Evolutionary conservation across 306 rosid genomes (phyloP).

Genomic region (Abrus precatorius): DNA sequence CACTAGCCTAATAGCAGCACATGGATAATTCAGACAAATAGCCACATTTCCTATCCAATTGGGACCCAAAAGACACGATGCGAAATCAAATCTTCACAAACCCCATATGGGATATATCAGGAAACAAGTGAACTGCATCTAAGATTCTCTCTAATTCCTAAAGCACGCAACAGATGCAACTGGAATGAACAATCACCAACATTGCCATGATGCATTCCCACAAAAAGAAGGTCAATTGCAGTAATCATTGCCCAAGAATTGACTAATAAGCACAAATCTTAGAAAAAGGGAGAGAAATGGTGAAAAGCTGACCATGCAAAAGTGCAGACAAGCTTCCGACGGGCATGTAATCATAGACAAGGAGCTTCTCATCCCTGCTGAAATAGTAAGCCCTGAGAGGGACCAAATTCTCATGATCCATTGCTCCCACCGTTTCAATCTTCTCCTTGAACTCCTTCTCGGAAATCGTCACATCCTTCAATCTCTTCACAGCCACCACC

Average conservation of each 20-base stretch:
- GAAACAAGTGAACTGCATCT: slow-evolving; percentile 35
- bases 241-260: slow-evolving; percentile 11
- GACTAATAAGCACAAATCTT: slow-evolving; percentile 4
- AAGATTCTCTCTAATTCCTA: slow-evolving; percentile 2
- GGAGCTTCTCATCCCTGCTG: slow-evolving; percentile 75
- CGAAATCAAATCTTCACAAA: slow-evolving; percentile 13
- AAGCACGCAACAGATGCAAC: slow-evolving; percentile 35
- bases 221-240: slow-evolving; percentile 32
- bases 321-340: slow-evolving; percentile 82
- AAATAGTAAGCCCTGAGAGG: slow-evolving; percentile 77
- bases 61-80: slow-evolving; percentile 17
- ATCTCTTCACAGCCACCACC: slow-evolving; percentile 70
- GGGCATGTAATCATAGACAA: slow-evolving; percentile 74
- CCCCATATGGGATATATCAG: slow-evolving; percentile 19
- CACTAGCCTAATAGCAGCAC: slow-evolving; percentile 22
- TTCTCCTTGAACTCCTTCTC: slow-evolving; percentile 74
- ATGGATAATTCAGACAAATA: slow-evolving; percentile 23
- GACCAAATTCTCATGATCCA: slow-evolving; percentile 73
- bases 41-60: slow-evolving; percentile 6
- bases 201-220: slow-evolving; percentile 25
- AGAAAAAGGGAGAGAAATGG: neutral
- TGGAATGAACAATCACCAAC: slow-evolving; percentile 5
- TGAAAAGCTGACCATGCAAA: slow-evolving; percentile 64
- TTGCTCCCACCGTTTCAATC: slow-evolving; percentile 65
- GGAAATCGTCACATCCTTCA: slow-evolving; percentile 69